Evolutionary conservation across 305 asterid genomes (phyloP).

Genomic region (Caryopteris hybrid): DNA sequence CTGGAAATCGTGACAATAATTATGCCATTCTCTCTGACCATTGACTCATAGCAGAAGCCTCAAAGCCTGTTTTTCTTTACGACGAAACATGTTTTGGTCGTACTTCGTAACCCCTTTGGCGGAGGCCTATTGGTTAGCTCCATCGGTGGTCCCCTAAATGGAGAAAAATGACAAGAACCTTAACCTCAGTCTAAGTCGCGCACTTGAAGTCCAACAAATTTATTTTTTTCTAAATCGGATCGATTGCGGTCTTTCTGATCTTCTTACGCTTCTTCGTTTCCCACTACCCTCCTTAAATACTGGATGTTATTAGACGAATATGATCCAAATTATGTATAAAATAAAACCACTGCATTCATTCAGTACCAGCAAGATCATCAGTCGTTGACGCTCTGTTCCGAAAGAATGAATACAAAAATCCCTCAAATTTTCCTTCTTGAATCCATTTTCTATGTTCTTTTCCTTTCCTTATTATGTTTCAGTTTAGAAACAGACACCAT

Average conservation of each 20-base stretch:
- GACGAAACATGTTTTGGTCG: background rate
- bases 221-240: background rate
- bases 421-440: background rate
- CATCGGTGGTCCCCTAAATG: background rate
- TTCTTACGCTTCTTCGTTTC: background rate
- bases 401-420: background rate
- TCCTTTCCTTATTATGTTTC: background rate
- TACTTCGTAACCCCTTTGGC: background rate
- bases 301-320: background rate
- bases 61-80: background rate
- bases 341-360: background rate
- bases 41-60: background rate
- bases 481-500: constrained; percentile 23
- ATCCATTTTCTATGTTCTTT: background rate
- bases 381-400: background rate
- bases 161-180: background rate
- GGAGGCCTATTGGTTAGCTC: background rate
- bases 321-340: background rate
- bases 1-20: background rate
- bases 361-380: too few relatives aligned
- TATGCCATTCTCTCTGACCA: background rate
- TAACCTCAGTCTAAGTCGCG: background rate
- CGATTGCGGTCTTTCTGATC: background rate
- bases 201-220: background rate
- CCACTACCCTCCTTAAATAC: background rate